Percentiles rank a stretch among this genome's conserved stretches.
Conservation (phyloP, 106 monocot species). For the Chionographis japonica region DNA sequence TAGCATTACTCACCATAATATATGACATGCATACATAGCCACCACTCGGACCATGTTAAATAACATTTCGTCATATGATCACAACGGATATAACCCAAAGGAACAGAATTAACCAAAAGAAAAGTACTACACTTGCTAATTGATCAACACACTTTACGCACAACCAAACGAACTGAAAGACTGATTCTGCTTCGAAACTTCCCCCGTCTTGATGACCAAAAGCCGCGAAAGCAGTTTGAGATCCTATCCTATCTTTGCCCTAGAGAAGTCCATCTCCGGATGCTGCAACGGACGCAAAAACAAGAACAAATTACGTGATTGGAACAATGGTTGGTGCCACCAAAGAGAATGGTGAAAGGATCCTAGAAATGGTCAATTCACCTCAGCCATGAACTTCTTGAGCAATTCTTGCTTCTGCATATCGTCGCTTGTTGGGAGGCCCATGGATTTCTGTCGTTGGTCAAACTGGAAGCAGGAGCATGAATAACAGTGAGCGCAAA, state of each 20-base stretch:
- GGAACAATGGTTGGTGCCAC: not conserved
- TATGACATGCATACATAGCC: too few species aligned
- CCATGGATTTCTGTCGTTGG: constrained; percentile 91
- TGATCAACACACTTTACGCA: too few species aligned
- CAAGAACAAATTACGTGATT: not conserved
- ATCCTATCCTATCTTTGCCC: constrained; percentile 61
- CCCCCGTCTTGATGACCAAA: too few species aligned
- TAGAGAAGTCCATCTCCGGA: constrained; percentile 97
- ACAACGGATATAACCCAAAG: too few species aligned
- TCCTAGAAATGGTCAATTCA: constrained; percentile 3
- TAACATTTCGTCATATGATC: too few species aligned
- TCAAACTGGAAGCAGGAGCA: constrained; percentile 52
- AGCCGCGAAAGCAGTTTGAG: too few species aligned
- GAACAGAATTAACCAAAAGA: too few species aligned
- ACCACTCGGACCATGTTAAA: too few species aligned
- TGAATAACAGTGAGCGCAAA: not conserved
- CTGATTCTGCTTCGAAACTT: too few species aligned
- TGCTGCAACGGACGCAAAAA: constrained; percentile 51
- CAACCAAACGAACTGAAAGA: too few species aligned
- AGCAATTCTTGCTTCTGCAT: constrained; percentile 90
- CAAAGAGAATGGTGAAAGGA: not conserved
- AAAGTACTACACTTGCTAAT: too few species aligned
- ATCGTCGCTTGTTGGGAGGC: constrained; percentile 85
- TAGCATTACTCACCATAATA: too few species aligned
- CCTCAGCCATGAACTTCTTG: constrained; percentile 97